These are phyloP conservation scores for Glycyrrhiza uralensis DNA, from an alignment of 306 rosid genomes.

Conservation along the genomic window DNA sequence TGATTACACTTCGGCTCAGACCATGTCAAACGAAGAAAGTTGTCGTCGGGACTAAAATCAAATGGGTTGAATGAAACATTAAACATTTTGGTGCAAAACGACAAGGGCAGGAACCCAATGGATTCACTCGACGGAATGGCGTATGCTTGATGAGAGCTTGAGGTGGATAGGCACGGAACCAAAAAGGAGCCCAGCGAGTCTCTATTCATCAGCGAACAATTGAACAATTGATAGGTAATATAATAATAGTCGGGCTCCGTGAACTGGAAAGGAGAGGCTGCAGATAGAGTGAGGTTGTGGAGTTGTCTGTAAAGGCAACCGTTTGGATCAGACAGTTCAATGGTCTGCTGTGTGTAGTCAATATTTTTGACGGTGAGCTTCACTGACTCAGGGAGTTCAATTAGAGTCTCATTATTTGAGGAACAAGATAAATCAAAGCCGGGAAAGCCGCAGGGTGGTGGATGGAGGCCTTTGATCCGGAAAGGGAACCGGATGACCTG, in stretches of 20 bases:
- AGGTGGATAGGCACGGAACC: slow-evolving; percentile 19
- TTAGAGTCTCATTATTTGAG: neutral
- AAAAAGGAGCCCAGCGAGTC: fast-evolving
- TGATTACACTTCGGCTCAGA: slow-evolving; percentile 21
- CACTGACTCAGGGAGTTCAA: slow-evolving; percentile 29
- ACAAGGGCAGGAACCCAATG: neutral
- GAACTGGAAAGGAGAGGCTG: slow-evolving; percentile 25
- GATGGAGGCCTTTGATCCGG: slow-evolving; percentile 8
- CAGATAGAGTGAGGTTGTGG: neutral
- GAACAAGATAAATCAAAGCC: slow-evolving; percentile 46
- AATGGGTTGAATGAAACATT: neutral
- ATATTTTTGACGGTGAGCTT: slow-evolving; percentile 18
- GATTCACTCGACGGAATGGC: fast-evolving
- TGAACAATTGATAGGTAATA: slow-evolving; percentile 2
- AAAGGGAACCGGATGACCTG: slow-evolving; percentile 39
- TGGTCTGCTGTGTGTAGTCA: slow-evolving; percentile 26
- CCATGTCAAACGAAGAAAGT: slow-evolving; percentile 12
- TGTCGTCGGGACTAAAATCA: fast-evolving
- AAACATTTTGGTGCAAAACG: slow-evolving; percentile 31
- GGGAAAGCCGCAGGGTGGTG: slow-evolving; percentile 18
- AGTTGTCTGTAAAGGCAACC: slow-evolving; percentile 12
- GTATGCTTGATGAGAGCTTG: neutral
- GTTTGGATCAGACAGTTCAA: neutral
- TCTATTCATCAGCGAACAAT: slow-evolving; percentile 9
- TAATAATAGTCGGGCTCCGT: too few species aligned